A percentile compares a stretch with the other conserved stretches of the same genome.
phyloP scores from a whole-genome alignment of 2,329 filamentous ascomycete genomes.

The Aspergillus niger region DNA sequence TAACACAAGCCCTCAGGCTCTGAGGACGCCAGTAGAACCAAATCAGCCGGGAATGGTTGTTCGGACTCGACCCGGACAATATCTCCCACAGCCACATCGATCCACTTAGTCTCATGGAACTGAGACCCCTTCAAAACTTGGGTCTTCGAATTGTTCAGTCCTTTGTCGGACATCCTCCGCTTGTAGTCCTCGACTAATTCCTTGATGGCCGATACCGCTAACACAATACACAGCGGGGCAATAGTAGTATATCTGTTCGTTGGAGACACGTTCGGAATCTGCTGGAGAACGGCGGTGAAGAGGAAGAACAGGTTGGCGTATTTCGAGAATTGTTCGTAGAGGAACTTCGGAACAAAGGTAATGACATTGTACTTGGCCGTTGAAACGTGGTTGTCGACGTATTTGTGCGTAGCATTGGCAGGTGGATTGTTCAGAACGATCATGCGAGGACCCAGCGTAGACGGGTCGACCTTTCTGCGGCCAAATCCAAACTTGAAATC shows the following conservation, averaged over 20 bases:
- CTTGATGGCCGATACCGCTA: constrained; percentile 93
- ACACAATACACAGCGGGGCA: constrained; percentile 83
- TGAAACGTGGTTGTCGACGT: constrained; percentile 94
- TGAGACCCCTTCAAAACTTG: constrained; percentile 77
- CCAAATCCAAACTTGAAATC: constrained; percentile 95
- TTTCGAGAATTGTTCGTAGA: constrained; percentile 98
- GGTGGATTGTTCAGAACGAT: constrained; percentile 97
- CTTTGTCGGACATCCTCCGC: constrained; percentile 80
- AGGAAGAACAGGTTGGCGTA: constrained; percentile 99
- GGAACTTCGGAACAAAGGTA: constrained; percentile 93
- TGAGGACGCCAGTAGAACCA: constrained; percentile 89
- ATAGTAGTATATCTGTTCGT: constrained; percentile 97
- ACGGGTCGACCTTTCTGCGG: constrained; percentile 79
- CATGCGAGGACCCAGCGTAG: constrained; percentile 84
- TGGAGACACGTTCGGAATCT: constrained; percentile 91
- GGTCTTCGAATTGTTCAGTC: constrained; percentile 84
- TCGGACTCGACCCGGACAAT: constrained; percentile 92
- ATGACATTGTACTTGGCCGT: constrained; percentile 95
- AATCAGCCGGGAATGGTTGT: constrained; percentile 88
- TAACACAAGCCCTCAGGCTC: constrained; percentile 98
- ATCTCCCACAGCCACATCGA: constrained; percentile 89
- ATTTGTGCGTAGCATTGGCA: constrained; percentile 85
- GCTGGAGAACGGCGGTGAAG: constrained; percentile 91
- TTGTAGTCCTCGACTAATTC: constrained; percentile 93
- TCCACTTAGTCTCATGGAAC: constrained; percentile 89